phyloP scores from a whole-genome alignment of 306 rosid species.

The Myrica gale region DNA sequence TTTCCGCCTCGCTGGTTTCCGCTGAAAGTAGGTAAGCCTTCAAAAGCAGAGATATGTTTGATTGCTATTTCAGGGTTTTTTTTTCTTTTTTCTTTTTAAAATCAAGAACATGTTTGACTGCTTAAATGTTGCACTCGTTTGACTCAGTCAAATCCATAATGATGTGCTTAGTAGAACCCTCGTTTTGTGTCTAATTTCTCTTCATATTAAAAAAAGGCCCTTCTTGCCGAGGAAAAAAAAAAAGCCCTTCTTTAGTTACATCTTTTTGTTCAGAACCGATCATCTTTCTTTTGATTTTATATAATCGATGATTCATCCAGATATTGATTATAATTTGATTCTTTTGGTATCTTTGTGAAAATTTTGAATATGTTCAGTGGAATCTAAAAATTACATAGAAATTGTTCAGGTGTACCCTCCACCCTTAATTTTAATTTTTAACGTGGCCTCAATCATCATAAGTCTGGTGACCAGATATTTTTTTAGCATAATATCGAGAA shows the following conservation, averaged over 20 bases:
- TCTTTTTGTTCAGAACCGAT: constrained; percentile 24
- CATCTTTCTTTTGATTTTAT: constrained; percentile 26
- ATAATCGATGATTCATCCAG: constrained; percentile 25
- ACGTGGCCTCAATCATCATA: background rate
- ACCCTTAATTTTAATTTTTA: background rate
- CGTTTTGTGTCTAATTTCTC: constrained; percentile 23
- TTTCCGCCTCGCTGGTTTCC: constrained; percentile 25
- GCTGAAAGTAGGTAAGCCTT: constrained; percentile 35
- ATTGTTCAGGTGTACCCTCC: background rate
- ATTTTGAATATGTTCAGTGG: background rate
- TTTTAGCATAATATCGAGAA: no score
- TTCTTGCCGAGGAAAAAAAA: background rate
- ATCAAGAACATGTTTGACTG: constrained; percentile 31
- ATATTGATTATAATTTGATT: no score
- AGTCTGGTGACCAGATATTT: background rate
- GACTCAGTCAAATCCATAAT: constrained; percentile 47
- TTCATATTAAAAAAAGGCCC: background rate
- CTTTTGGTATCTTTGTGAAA: constrained; percentile 41
- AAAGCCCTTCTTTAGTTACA: background rate
- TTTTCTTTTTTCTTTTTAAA: background rate
- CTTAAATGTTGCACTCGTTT: constrained; percentile 28
- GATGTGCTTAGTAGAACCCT: constrained; percentile 2
- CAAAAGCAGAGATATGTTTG: constrained; percentile 43
- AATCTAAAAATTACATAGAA: background rate
- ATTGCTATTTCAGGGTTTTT: background rate